Conservation (phyloP, 148 eudicot genomes). For the Chenopodium album region DNA sequence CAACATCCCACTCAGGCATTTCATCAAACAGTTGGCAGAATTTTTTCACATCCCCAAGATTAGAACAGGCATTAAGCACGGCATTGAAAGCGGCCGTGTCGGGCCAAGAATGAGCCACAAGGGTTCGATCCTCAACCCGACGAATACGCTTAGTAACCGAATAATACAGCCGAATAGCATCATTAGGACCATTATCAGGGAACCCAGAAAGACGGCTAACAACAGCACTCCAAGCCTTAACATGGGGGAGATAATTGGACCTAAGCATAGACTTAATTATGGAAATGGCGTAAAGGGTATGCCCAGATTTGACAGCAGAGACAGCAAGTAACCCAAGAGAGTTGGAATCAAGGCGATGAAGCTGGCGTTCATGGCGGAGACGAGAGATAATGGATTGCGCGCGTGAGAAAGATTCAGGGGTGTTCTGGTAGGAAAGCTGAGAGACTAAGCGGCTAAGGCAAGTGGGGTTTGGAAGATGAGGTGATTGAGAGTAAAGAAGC, state of each 20-base stretch:
- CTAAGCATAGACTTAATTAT: constrained; percentile 79
- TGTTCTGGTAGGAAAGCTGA: constrained; percentile 74
- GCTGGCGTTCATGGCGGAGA: constrained; percentile 76
- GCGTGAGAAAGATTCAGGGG: constrained; percentile 47
- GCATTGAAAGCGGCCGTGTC: constrained; percentile 88
- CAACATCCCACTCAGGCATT: constrained; percentile 58
- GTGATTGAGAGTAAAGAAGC: constrained; percentile 45
- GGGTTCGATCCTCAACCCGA: constrained; percentile 32
- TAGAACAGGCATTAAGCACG: constrained; percentile 85
- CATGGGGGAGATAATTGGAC: constrained; percentile 84
- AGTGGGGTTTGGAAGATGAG: constrained; percentile 65
- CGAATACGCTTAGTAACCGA: constrained; percentile 49
- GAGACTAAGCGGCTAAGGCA: constrained; percentile 84
- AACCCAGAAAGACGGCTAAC: constrained; percentile 64
- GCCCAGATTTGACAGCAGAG: constrained; percentile 71
- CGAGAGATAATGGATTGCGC: constrained; percentile 85
- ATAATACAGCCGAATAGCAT: constrained; percentile 52
- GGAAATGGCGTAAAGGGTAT: constrained; percentile 67
- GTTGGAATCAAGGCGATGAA: constrained; percentile 88
- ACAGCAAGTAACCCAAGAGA: constrained; percentile 82
- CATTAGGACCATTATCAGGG: constrained; percentile 67
- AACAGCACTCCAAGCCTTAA: constrained; percentile 94
- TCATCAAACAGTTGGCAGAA: constrained; percentile 69
- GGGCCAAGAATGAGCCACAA: constrained; percentile 49
- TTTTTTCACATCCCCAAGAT: constrained; percentile 53